Evolutionary conservation across 441 rosid species (phyloP), one percentile per base, ranked within the genome.

Genomic region (Aleurites moluccanus): DNA sequence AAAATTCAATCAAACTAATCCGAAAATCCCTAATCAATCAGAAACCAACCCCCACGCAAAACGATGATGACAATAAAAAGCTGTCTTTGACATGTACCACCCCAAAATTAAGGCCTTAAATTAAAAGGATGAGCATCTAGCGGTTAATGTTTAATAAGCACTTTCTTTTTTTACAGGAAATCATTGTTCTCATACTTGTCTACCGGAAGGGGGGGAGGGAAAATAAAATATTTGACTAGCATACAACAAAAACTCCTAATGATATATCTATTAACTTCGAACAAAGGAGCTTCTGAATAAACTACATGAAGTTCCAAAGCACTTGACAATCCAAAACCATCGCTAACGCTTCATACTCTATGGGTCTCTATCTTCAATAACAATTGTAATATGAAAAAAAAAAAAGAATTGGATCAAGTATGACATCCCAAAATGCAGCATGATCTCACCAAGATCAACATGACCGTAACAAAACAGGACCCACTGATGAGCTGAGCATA

Each of bases 401-500:
- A 14, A 42, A 69, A 64, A 57, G 69, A 52, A 59, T 30, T 15
- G 28, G 75, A 71, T 72, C 75, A 59, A 66, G 62, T 77, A 83
- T 80, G 77, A 75, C 82, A 82, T 69, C 78, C 61, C 65, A 77
- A 80, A 83, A 82, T 61, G 76, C 59, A 69, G 49, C 21, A 61
- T 70, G 52, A 53, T 42, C 70, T 74, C 64, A 61, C 78, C 56
- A 35, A 52, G 55, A 78, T 91, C 90, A 96, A 82, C 91, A 87
- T 38, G 96, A 90, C 15, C 90, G 86, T 53, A 94, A 95, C 87
- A 96, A 82, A 52, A 96, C 76, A 9, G 98, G 97, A 38, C 98
- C 98, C 33, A 94, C 94, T 0, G 96, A 89, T 59, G 93, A 84
- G 67, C 91, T 86, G 40, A 96, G 93, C 91, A 94, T 92, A 75